Evolutionary conservation across 768 basidiomycete genomes (phyloP).

Genomic region (Rhodotorula kratochvilovae): DNA sequence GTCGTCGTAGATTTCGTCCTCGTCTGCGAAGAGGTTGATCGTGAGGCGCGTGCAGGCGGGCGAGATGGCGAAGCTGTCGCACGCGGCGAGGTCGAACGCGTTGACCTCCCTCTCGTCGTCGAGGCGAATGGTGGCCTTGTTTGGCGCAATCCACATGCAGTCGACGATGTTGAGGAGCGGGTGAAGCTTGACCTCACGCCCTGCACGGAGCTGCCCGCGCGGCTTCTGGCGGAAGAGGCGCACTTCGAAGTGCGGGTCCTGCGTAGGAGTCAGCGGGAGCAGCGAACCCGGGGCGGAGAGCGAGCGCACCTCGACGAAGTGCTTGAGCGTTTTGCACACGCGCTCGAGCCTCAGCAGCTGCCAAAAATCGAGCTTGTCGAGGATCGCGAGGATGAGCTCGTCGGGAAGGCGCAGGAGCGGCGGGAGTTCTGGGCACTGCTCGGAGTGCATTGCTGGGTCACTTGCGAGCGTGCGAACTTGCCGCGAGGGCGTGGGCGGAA

Average conservation of each 20-base stretch:
- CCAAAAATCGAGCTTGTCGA: neutral
- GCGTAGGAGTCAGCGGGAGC: neutral
- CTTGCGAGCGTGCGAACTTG: too few species aligned
- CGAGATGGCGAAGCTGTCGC: neutral
- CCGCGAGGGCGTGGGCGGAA: too few species aligned
- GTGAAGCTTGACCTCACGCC: neutral
- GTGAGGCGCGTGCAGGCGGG: neutral
- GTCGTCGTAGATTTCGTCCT: neutral
- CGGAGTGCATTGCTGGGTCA: too few species aligned
- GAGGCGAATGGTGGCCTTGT: neutral
- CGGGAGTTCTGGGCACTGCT: too few species aligned
- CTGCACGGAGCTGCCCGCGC: neutral
- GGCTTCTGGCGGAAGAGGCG: neutral
- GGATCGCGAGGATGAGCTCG: neutral
- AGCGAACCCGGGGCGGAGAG: neutral
- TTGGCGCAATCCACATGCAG: neutral
- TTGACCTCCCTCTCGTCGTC: neutral
- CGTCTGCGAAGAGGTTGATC: neutral
- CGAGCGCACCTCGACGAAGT: neutral
- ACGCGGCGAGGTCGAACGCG: neutral
- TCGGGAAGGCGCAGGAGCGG: neutral
- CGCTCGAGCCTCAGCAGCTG: neutral
- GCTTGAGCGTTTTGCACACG: neutral
- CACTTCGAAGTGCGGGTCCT: neutral
- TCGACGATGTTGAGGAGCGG: neutral